phyloP scores from a whole-genome alignment of 768 basidiomycete genomes.

The Phylloporus arenicola region DNA sequence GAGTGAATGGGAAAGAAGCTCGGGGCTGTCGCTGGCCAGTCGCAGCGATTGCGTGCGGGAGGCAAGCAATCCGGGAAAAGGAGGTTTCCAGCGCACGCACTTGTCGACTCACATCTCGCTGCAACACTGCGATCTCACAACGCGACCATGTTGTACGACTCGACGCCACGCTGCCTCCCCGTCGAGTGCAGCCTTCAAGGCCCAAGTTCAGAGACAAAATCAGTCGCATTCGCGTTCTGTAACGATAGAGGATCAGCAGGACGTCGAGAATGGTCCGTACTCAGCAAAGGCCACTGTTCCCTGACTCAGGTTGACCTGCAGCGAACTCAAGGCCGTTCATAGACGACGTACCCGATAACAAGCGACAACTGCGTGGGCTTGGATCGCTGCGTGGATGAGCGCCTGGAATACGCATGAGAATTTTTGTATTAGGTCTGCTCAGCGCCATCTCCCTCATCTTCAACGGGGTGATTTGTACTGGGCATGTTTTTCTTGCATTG shows the following conservation, averaged over 20 bases:
- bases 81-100: too few relatives aligned
- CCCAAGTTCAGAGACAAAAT: constrained; percentile 14
- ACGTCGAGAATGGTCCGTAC: constrained; percentile 20
- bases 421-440: constrained; percentile 19
- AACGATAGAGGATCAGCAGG: not conserved
- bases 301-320: not conserved
- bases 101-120: too few relatives aligned
- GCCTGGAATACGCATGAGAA: not conserved
- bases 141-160: not conserved
- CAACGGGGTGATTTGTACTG: constrained; percentile 71
- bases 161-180: not conserved
- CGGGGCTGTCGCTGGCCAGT: too few relatives aligned
- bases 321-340: constrained; percentile 18
- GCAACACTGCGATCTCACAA: too few relatives aligned
- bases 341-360: constrained; percentile 45
- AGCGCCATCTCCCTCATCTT: constrained; percentile 65
- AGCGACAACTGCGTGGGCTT: constrained; percentile 46
- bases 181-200: not conserved
- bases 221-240: not conserved
- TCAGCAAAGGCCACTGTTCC: too few relatives aligned
- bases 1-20: too few relatives aligned
- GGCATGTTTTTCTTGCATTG: constrained; percentile 34
- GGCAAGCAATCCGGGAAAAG: too few relatives aligned
- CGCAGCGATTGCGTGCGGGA: too few relatives aligned
- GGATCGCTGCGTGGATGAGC: not conserved